Conservation (phyloP, 257 asterid genomes). For the Penstemon newberryi region DNA sequence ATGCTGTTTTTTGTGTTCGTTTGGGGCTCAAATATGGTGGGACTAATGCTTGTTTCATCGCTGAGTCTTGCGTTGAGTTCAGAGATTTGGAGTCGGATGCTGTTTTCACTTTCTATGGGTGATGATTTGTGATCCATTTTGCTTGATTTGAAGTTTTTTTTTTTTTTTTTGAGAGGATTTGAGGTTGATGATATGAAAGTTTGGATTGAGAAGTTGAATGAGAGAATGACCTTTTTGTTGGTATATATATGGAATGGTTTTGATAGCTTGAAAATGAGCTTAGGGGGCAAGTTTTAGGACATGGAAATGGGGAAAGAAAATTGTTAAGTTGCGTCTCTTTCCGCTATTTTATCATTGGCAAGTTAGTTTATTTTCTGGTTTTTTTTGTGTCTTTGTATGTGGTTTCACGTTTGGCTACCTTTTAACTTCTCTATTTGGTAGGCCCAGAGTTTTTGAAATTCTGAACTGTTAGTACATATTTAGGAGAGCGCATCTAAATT, state of each 20-base stretch:
- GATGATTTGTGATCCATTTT: slow-evolving; percentile 56
- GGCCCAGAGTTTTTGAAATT: no score
- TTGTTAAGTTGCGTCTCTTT: slow-evolving; percentile 50
- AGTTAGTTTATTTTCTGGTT: slow-evolving; percentile 34
- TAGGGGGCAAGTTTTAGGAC: slow-evolving; percentile 50
- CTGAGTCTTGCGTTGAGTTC: slow-evolving; percentile 36
- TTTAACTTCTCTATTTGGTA: no score
- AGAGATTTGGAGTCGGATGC: slow-evolving; percentile 58
- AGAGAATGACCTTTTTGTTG: neutral
- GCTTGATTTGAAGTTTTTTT: neutral
- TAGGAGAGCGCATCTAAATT: no score
- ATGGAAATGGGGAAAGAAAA: slow-evolving; percentile 47
- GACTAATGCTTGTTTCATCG: slow-evolving; percentile 31
- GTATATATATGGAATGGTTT: neutral
- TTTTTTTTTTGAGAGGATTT: neutral
- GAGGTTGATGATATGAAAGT: neutral
- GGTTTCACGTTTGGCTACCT: no score
- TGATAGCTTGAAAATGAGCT: slow-evolving; percentile 37
- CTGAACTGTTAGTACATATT: no score
- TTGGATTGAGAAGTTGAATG: neutral
- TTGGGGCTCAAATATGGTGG: slow-evolving; percentile 49
- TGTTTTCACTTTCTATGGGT: slow-evolving; percentile 43
- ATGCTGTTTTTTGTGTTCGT: slow-evolving; percentile 48
- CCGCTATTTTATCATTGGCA: slow-evolving; percentile 31
- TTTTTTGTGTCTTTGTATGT: neutral